A percentile compares a stretch with the other conserved stretches of the same genome.
Evolutionary conservation across 192 early-diverging fungal species (phyloP).

Genomic region (Coemansia sp.): DNA sequence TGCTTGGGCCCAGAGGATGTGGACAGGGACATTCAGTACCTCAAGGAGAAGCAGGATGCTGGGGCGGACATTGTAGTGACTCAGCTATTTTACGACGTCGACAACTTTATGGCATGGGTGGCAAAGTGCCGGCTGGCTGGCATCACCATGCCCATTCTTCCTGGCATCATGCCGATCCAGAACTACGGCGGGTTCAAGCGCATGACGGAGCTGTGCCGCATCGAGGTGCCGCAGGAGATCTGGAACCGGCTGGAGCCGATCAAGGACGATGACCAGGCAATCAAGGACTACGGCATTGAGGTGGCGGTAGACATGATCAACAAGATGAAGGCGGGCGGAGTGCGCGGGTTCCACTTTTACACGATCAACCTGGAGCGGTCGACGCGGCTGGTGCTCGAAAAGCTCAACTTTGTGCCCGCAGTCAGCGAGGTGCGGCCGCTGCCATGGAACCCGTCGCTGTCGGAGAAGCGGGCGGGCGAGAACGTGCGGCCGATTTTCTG

Average conservation of each 20-base stretch:
- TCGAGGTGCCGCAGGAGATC: slow-evolving; percentile 84
- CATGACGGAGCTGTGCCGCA: slow-evolving; percentile 87
- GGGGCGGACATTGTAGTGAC: slow-evolving; percentile 94
- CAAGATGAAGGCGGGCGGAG: slow-evolving; percentile 69
- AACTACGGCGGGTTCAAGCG: slow-evolving; percentile 90
- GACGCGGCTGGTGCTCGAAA: slow-evolving; percentile 86
- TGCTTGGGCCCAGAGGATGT: slow-evolving; percentile 76
- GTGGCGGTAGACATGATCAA: slow-evolving; percentile 86
- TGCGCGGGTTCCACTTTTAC: slow-evolving; percentile 93
- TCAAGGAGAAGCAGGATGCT: slow-evolving; percentile 89
- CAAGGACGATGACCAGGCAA: slow-evolving; percentile 97
- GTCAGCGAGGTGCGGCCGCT: slow-evolving; percentile 66
- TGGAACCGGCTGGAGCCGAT: slow-evolving; percentile 88
- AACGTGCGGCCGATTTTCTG: slow-evolving; percentile 99
- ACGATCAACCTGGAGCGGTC: slow-evolving; percentile 92
- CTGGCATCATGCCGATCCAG: slow-evolving; percentile 98
- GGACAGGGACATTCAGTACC: slow-evolving; percentile 76
- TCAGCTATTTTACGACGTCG: slow-evolving; percentile 94
- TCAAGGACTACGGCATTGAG: slow-evolving; percentile 91
- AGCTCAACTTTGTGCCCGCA: slow-evolving; percentile 74
- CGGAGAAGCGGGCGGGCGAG: slow-evolving; percentile 88
- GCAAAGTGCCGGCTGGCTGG: slow-evolving; percentile 74
- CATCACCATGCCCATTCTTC: slow-evolving; percentile 83
- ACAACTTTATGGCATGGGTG: slow-evolving; percentile 83
- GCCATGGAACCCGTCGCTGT: slow-evolving; percentile 74